Evolutionary conservation across 768 basidiomycete species (phyloP), one percentile per base, ranked within the genome.

Genomic region (Rhizopogon sp.): DNA sequence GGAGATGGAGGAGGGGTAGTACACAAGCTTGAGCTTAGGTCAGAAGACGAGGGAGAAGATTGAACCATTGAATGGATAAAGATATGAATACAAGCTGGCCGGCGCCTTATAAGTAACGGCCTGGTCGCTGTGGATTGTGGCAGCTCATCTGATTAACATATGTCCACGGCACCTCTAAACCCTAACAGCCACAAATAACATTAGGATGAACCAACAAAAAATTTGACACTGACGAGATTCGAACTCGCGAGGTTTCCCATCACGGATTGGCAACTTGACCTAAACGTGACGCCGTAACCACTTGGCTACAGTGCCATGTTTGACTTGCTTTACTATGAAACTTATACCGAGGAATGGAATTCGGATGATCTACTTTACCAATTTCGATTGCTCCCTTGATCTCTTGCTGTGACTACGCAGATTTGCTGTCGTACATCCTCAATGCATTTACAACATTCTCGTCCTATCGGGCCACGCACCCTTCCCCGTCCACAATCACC

Each of bases 201-300:
- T 25, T 42, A 25, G 5, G 7, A 53, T 16, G 62, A 62, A 61
- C 3, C 50, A 53, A 33, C 43, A 40, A 56, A 67, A 65, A 55
- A n/a, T 16, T 22, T 78, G 77, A 78, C 76, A 79, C 74, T 78
- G 77, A 78, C 77, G 77, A 78, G 77, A 79, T 79, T 78, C 77
- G 77, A 78, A 78, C 77, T 78, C 77, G 77, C 77, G 77, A 76
- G 77, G 77, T 76, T 75, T 76, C 77, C 77, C 77, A 78, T 78
- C 77, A 78, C 77, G 77, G 77, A 71, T 71, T 71, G 63, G 65
- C 54, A 44, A 50, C 41, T 40, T 41, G 52, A 69, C 77, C 77
- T 78, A 78, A 78, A 78, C 77, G 78, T 79, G 77, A 78, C 77
- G 77, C 77, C 77, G 75, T 78, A 78, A 78, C 77, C 77, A 78